Percentiles rank a stretch among this genome's conserved stretches.
These are phyloP conservation scores for Phialophora verrucosa DNA, from an alignment of 2,329 filamentous ascomycete genomes.

Conservation along the genomic window DNA sequence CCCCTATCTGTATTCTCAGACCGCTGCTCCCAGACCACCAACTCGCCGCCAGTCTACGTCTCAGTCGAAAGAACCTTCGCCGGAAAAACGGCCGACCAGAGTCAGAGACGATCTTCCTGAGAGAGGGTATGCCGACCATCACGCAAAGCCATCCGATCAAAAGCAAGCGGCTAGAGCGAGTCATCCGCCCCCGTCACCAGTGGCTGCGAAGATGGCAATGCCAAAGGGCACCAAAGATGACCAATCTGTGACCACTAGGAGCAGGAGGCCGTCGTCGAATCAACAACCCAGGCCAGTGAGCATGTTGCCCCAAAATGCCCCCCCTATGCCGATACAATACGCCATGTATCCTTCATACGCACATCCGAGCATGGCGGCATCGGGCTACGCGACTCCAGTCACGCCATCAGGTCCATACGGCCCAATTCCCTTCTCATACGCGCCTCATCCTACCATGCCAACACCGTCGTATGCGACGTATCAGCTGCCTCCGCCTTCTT, in stretches of 20 bases:
- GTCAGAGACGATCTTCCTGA: slow-evolving; percentile 38
- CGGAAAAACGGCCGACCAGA: slow-evolving; percentile 22
- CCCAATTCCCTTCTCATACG: slow-evolving; percentile 24
- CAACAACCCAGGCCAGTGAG: slow-evolving; percentile 29
- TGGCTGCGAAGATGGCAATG: slow-evolving; percentile 11
- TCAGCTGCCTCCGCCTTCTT: slow-evolving; percentile 16
- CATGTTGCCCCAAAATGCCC: slow-evolving; percentile 15
- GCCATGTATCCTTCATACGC: slow-evolving; percentile 24
- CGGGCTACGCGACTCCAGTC: slow-evolving; percentile 24
- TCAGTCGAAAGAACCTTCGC: slow-evolving; percentile 22
- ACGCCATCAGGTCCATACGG: slow-evolving; percentile 28
- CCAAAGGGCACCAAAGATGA: slow-evolving; percentile 28
- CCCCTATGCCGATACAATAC: slow-evolving; percentile 19
- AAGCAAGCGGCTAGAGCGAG: slow-evolving; percentile 22
- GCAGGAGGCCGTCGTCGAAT: slow-evolving; percentile 18
- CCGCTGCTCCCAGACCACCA: slow-evolving; percentile 12
- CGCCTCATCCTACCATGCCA: slow-evolving; percentile 18
- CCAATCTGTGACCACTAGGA: slow-evolving; percentile 18
- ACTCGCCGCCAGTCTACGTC: slow-evolving; percentile 27
- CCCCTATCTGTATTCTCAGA: slow-evolving; percentile 27
- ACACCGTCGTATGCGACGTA: slow-evolving; percentile 21
- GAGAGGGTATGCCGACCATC: slow-evolving; percentile 44
- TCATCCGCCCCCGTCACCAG: slow-evolving; percentile 29
- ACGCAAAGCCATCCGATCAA: slow-evolving; percentile 42
- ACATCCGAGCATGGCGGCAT: slow-evolving; percentile 18